Evolutionary conservation across 2,329 filamentous ascomycete species (phyloP), one percentile per base, ranked within the genome.

Genomic region (Dothistroma septosporum): DNA sequence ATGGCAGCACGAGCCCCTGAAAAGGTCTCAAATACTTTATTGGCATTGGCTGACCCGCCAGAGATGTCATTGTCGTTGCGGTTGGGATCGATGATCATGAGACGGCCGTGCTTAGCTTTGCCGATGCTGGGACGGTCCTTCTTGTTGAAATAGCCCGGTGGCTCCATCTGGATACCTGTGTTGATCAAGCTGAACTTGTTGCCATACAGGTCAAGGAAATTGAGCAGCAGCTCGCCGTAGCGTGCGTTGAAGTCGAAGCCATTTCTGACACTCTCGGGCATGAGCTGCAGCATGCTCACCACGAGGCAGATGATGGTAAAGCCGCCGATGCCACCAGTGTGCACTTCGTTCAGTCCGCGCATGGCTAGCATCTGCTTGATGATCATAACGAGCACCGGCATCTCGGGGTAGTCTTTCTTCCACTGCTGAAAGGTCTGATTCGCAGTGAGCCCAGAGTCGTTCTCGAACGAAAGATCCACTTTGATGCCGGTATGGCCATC

Each of bases 401-500:
- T 92, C 9, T 87, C 86, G 0, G 93, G 92, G 66, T 88, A 96
- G 57, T 87, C 79, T 14, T 79, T 69, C 75, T 90, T 92, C 94
- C 94, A 99, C 0, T 79, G 74, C 57, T 86, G 76, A 73, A 97
- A 96, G 0, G 91, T 97, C 19, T 86, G 78, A 70, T 94, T 88
- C 2, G 94, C 93, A 19, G 83, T 77, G 10, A 97, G 78, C 11
- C 94, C 94, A 47, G 89, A 90, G 37, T 87, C 77, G 71, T 97
- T 97, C 76, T 99, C 93, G 72, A 99, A 97, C 0, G 92, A 97
- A 12, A 99, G 84, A 73, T 99, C 94, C 12, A 97, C 89, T 67
- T 89, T 90, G 57, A 99, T 79, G 12, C 87, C 87, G 1, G 92
- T 97, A 57, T 83, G 70, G 58, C 78, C 81, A 71, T 99, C 94